These are phyloP conservation scores for Globisporangium camurandrum DNA, from an alignment of 352 stramenopile species.

Conservation along the genomic window DNA sequence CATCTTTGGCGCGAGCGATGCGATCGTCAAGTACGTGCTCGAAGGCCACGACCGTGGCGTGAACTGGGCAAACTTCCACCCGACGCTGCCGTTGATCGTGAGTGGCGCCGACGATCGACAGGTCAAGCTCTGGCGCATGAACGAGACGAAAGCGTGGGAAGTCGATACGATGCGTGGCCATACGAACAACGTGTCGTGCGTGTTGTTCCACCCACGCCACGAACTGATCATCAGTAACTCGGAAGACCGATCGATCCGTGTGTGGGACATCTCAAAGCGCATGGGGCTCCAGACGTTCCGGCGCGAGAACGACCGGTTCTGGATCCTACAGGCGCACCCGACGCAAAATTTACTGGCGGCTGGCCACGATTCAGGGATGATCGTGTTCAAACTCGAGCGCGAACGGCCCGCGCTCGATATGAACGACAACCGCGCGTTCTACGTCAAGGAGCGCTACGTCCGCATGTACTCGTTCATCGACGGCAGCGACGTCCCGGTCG, in stretches of 20 bases:
- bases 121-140: conserved; percentile 99
- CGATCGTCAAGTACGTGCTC: conserved; percentile 99
- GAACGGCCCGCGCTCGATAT: conserved; percentile 94
- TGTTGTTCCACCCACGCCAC: conserved; percentile 98
- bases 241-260: conserved; percentile 98
- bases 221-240: conserved; percentile 99
- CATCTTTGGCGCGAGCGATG: conserved; percentile 98
- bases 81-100: conserved; percentile 96
- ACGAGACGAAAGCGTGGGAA: conserved; percentile 99
- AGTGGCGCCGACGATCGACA: conserved; percentile 98
- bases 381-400: conserved; percentile 98
- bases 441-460: conserved; percentile 97
- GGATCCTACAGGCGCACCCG: conserved; percentile 95
- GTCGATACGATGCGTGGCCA: conserved; percentile 99
- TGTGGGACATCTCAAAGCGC: conserved; percentile 99
- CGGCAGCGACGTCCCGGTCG: conserved; percentile 68
- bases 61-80: conserved; percentile 99
- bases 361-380: conserved; percentile 99
- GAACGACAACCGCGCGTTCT: conserved; percentile 87
- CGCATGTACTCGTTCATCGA: conserved; percentile 94
- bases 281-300: conserved; percentile 98
- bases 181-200: conserved; percentile 99
- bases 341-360: conserved; percentile 97
- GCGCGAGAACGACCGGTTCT: conserved; percentile 98
- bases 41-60: conserved; percentile 99